Evolutionary conservation across 139 green algal genomes (phyloP), one percentile per base, ranked within the genome.

Genomic region (Mychonastes homosphaera): DNA sequence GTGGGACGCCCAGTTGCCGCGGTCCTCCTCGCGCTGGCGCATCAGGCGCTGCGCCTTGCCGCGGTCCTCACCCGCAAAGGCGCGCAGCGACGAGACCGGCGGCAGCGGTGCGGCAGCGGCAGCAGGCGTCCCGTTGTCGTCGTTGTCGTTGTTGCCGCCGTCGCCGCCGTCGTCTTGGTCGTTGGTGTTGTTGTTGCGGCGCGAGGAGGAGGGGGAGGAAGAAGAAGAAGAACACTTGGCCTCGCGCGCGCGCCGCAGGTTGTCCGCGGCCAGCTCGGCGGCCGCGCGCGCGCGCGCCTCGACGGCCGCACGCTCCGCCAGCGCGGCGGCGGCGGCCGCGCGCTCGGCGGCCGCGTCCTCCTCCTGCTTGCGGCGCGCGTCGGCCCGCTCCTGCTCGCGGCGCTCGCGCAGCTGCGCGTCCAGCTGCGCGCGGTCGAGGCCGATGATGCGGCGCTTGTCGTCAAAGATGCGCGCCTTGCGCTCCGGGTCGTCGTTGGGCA

Each of bases 401-500:
- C 56, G 24, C 10, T 72, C 56, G 3, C 85, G 36, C 0, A 76
- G 70, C 6, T 75, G 34, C 13, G 70, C 73, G 56, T 86, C 81
- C 1, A 87, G 59, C 73, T 81, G 56, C 28, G 62, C 2, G 23
- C 32, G 19, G 27, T 44, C 28, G 0, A 19, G 12, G 3, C 80
- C 81, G 26, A 86, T 84, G 6, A 71, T 77, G 18, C 81, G 55
- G 35, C 56, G 66, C 52, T 90, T 90, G 2, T 78, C 82, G 47
- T 90, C 76, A 38, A 85, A 49, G 0, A 90, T 68, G 16, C 78
- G 71, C 41, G 65, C 70, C 1, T 87, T 44, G 9, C 82, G 65
- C 24, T 72, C 61, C 0, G 75, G 69, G 51, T 86, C 75, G 30
- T 87, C 71, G 56, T 82, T 84, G 75, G 75, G 55, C 2, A 67